These are phyloP conservation scores for Chrysoporthe cubensis DNA, from an alignment of 2,329 filamentous ascomycete species.

Conservation along the genomic window DNA sequence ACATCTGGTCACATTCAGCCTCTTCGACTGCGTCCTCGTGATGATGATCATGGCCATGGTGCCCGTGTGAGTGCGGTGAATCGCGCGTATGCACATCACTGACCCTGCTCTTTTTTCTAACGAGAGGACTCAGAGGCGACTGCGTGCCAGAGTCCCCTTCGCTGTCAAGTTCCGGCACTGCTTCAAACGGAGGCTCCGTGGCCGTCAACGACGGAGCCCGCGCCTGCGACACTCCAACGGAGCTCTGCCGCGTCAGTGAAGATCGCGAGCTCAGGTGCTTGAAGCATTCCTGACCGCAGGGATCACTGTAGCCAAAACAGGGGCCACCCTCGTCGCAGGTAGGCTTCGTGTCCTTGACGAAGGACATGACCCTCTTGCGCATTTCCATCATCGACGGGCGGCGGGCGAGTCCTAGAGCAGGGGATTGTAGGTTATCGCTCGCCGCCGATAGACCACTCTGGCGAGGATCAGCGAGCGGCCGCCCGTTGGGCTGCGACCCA, in stretches of 20 bases:
- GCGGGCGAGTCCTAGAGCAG: conserved; percentile 33
- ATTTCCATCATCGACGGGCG: conserved; percentile 60
- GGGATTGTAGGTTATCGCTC: conserved; percentile 35
- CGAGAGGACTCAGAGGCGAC: conserved; percentile 22
- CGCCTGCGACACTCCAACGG: conserved; percentile 37
- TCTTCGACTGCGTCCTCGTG: conserved; percentile 17
- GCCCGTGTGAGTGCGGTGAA: conserved; percentile 21
- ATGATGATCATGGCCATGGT: conserved; percentile 24
- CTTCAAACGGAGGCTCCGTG: conserved; percentile 44
- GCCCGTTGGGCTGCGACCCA: conserved; percentile 31
- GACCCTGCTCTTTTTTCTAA: neutral
- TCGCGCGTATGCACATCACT: conserved; percentile 13
- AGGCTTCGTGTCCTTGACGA: conserved; percentile 66
- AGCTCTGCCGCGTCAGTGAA: conserved; percentile 39
- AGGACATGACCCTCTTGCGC: conserved; percentile 62
- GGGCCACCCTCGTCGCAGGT: conserved; percentile 65
- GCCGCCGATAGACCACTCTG: conserved; percentile 37
- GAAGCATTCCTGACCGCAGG: conserved; percentile 68
- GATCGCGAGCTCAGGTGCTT: conserved; percentile 55
- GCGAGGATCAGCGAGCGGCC: conserved; percentile 32
- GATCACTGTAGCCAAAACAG: conserved; percentile 68
- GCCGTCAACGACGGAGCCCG: conserved; percentile 36
- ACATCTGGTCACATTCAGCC: conserved; percentile 34
- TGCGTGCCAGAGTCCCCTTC: conserved; percentile 22
- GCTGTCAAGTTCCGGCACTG: conserved; percentile 34